phyloP scores from a whole-genome alignment of 169 alveolate genomes.

The Plasmodium berghei region DNA sequence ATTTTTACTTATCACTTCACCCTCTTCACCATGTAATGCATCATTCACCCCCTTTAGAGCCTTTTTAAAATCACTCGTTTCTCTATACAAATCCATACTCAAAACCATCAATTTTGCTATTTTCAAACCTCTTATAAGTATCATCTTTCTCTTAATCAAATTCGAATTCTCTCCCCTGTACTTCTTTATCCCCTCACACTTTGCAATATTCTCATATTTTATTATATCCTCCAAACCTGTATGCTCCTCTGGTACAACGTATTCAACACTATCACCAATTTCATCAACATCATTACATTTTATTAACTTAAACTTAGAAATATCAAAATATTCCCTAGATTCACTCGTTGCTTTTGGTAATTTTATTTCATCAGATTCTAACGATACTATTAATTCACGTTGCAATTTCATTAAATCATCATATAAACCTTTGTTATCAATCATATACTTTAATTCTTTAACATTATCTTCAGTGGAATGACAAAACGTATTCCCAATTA shows the following conservation, averaged over 20 bases:
- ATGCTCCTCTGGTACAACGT: background rate
- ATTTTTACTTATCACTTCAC: too few species aligned
- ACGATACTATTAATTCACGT: constrained; percentile 15
- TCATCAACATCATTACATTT: background rate
- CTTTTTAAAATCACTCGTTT: constrained; percentile 8
- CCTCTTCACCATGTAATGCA: background rate
- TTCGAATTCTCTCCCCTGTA: constrained; percentile 18
- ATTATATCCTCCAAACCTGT: constrained; percentile 13
- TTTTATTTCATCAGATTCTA: constrained; percentile 29
- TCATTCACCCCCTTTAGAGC: constrained; percentile 10
- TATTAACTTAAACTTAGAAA: constrained; percentile 28
- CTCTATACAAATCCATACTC: constrained; percentile 8
- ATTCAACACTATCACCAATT: background rate
- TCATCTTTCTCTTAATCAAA: constrained; percentile 13
- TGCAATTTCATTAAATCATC: constrained; percentile 37
- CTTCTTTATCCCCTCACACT: constrained; percentile 6
- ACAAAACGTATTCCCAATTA: constrained; percentile 4
- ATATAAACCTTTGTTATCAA: constrained; percentile 12
- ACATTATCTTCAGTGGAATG: background rate
- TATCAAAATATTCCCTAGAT: constrained; percentile 5
- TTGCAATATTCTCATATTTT: constrained; percentile 46
- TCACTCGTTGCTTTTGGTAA: constrained; percentile 14
- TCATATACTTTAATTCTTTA: constrained; percentile 19
- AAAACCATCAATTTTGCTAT: constrained; percentile 10
- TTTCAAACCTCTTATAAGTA: constrained; percentile 16